Evolutionary conservation across 495 filamentous ascomycete species (phyloP).

Genomic region (Lindgomyces ingoldianus): DNA sequence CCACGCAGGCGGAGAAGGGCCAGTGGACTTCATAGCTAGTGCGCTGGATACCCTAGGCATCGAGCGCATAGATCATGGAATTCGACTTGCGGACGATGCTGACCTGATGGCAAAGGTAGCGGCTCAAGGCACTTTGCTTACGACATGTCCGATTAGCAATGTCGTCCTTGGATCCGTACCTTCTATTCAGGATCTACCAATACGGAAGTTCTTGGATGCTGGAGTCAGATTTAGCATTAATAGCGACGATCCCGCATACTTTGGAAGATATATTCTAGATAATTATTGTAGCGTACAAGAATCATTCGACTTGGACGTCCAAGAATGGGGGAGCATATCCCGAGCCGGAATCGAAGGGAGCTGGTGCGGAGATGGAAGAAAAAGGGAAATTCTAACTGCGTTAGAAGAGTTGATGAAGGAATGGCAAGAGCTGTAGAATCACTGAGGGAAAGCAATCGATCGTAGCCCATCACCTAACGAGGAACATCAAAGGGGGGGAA

Average conservation of each 20-base stretch:
- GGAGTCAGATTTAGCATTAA: slow-evolving; percentile 53
- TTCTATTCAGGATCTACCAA: slow-evolving; percentile 60
- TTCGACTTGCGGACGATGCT: slow-evolving; percentile 62
- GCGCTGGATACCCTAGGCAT: slow-evolving; percentile 62
- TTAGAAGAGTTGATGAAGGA: slow-evolving; percentile 11
- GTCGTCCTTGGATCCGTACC: slow-evolving; percentile 62
- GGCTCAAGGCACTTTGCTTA: slow-evolving; percentile 58
- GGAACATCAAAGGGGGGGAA: too few species aligned
- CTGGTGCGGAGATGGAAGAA: slow-evolving; percentile 54
- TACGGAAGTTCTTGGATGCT: slow-evolving; percentile 63
- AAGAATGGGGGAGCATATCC: slow-evolving; percentile 67
- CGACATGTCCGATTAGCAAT: slow-evolving; percentile 74
- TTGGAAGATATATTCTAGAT: slow-evolving; percentile 73
- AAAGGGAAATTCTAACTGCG: slow-evolving; percentile 46
- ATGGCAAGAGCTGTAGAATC: slow-evolving; percentile 1
- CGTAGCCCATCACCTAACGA: too few species aligned
- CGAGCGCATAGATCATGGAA: slow-evolving; percentile 71
- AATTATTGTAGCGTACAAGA: slow-evolving; percentile 78
- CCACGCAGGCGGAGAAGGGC: slow-evolving; percentile 77
- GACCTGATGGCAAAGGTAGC: slow-evolving; percentile 61
- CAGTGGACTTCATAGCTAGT: slow-evolving; percentile 62
- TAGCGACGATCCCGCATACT: slow-evolving; percentile 74
- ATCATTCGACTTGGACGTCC: slow-evolving; percentile 60
- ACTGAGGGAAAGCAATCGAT: too few species aligned
- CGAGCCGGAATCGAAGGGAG: slow-evolving; percentile 64